Evolutionary conservation across 2,329 filamentous ascomycete genomes (phyloP).

Genomic region (Colletotrichum nymphaeae): DNA sequence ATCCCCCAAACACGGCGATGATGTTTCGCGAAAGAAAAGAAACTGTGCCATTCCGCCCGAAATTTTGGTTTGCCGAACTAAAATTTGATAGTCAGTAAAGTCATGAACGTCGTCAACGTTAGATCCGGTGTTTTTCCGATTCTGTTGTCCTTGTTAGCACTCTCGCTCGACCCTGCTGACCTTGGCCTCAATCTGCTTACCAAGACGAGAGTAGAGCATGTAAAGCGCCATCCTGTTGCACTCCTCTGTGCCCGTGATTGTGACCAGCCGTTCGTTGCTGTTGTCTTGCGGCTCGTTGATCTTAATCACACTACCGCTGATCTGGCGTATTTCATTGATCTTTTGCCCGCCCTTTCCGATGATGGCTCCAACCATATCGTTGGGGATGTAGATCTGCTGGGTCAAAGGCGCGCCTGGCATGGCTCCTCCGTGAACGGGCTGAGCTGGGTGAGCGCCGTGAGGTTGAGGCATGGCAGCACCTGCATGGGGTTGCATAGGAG

Average conservation of each 20-base stretch:
- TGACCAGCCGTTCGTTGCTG: slow-evolving; percentile 97
- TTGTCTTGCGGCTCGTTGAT: slow-evolving; percentile 99
- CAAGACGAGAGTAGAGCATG: slow-evolving; percentile 97
- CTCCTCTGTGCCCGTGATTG: slow-evolving; percentile 96
- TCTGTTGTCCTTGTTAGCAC: slow-evolving; percentile 48
- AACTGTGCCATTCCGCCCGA: slow-evolving; percentile 35
- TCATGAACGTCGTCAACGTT: slow-evolving; percentile 39
- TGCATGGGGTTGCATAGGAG: slow-evolving; percentile 82
- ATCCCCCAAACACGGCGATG: slow-evolving; percentile 32
- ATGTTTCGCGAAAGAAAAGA: slow-evolving; percentile 32
- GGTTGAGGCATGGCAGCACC: slow-evolving; percentile 66
- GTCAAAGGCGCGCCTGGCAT: slow-evolving; percentile 87
- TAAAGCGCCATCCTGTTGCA: slow-evolving; percentile 99
- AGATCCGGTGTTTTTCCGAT: slow-evolving; percentile 59
- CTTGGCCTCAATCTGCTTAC: slow-evolving; percentile 62
- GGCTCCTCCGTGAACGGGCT: slow-evolving; percentile 74
- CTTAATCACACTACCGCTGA: slow-evolving; percentile 98
- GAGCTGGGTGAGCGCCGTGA: slow-evolving; percentile 66
- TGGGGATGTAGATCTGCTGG: slow-evolving; percentile 98
- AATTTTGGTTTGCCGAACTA: slow-evolving; percentile 37
- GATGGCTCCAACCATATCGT: slow-evolving; percentile 99
- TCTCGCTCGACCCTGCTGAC: neutral
- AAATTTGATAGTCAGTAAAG: slow-evolving; percentile 36
- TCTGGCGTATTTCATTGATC: slow-evolving; percentile 98
- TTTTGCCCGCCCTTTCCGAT: slow-evolving; percentile 98